Percentiles rank a stretch among this genome's conserved stretches.
Conservation (phyloP, 2,329 filamentous ascomycete genomes). For the Hypoxylon sp. region DNA sequence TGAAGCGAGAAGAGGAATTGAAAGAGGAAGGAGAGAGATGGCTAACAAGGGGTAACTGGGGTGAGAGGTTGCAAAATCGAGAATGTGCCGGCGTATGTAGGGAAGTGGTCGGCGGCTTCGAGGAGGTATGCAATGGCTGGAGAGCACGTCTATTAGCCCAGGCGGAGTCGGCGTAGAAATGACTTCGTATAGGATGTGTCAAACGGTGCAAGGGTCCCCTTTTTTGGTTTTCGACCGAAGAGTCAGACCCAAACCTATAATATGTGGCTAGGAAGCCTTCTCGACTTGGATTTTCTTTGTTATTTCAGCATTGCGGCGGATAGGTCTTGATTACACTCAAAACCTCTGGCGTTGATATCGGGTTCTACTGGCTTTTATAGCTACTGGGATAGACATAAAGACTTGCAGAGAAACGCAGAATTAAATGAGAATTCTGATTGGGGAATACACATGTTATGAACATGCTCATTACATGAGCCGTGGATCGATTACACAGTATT, state of each 20-base stretch:
- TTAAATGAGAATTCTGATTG: conserved; percentile 5
- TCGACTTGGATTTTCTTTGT: conserved; percentile 30
- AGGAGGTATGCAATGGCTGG: conserved; percentile 89
- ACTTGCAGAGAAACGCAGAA: conserved; percentile 21
- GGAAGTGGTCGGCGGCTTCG: conserved; percentile 92
- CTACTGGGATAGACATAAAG: conserved; percentile 39
- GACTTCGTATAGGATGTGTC: conserved; percentile 3
- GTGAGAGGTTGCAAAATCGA: conserved; percentile 79
- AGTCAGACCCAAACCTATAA: conserved; percentile 10
- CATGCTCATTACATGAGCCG: neutral
- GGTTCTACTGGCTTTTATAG: conserved; percentile 29
- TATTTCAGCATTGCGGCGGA: conserved; percentile 42
- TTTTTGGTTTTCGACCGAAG: conserved; percentile 3
- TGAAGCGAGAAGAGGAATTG: conserved; percentile 85
- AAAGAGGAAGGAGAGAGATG: conserved; percentile 86
- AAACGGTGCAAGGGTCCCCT: conserved; percentile 7
- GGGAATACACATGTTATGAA: conserved; percentile 27
- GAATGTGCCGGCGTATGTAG: conserved; percentile 88
- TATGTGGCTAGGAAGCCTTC: conserved; percentile 13
- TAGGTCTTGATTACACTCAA: conserved; percentile 34
- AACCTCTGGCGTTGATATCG: conserved; percentile 38
- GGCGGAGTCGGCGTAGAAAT: conserved; percentile 62
- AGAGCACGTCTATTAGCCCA: conserved; percentile 80
- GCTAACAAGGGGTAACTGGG: conserved; percentile 87
- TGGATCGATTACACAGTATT: neutral